A percentile compares a stretch with the other conserved stretches of the same genome.
Evolutionary conservation across 2,329 filamentous ascomycete genomes (phyloP).

Genomic region (Phialocephala subalpina): DNA sequence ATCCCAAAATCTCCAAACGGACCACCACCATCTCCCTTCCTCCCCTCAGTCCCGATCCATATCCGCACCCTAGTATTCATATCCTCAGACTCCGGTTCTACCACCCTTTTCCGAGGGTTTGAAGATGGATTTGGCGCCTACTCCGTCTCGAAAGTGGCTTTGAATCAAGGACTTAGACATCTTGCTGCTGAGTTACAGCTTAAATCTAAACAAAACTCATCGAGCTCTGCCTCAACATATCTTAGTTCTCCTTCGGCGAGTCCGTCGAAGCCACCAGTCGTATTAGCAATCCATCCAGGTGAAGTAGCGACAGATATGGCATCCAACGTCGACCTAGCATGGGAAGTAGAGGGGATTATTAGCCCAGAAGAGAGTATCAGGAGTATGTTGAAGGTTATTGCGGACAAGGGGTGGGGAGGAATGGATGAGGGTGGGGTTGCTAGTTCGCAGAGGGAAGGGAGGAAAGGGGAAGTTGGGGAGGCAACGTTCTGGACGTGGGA

Average conservation of each 20-base stretch:
- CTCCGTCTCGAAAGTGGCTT: slow-evolving; percentile 61
- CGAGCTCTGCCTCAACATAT: not conserved
- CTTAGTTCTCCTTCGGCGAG: not conserved
- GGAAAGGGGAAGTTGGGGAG: slow-evolving; percentile 19
- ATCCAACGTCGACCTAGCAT: slow-evolving; percentile 40
- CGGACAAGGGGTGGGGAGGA: slow-evolving; percentile 29
- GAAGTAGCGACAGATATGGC: slow-evolving; percentile 57
- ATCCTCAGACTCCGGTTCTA: slow-evolving; percentile 63
- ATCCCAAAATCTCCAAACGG: slow-evolving; percentile 14
- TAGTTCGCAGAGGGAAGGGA: slow-evolving; percentile 11
- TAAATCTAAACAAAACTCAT: slow-evolving; percentile 39
- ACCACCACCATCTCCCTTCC: not conserved
- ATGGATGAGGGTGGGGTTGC: slow-evolving; percentile 23
- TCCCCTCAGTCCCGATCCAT: slow-evolving; percentile 18
- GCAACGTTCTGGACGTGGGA: slow-evolving; percentile 34
- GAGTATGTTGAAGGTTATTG: slow-evolving; percentile 30
- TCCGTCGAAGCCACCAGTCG: slow-evolving; percentile 46
- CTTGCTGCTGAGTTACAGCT: slow-evolving; percentile 63
- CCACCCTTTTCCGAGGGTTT: slow-evolving; percentile 57
- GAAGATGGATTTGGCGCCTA: slow-evolving; percentile 67
- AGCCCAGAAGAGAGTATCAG: slow-evolving; percentile 30
- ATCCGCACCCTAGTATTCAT: slow-evolving; percentile 59
- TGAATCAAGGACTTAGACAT: slow-evolving; percentile 64
- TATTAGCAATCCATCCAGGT: slow-evolving; percentile 64
- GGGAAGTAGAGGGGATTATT: slow-evolving; percentile 31